Evolutionary conservation across 148 eudicot genomes (phyloP), one percentile per base, ranked within the genome.

Genomic region (Rheum nobile): DNA sequence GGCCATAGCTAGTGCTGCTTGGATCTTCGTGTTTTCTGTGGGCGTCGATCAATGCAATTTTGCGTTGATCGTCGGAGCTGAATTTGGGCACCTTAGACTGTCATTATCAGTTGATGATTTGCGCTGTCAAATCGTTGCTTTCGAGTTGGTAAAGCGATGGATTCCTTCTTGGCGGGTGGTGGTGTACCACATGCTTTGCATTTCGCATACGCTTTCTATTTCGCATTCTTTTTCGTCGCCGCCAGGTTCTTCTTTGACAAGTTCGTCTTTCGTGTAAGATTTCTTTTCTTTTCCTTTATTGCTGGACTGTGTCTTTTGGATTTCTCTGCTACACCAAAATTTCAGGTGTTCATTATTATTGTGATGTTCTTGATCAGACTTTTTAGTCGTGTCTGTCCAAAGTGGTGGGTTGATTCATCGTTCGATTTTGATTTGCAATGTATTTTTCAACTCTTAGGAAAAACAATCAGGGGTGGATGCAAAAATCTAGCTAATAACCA

Each of bases 231-330:
- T 68, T 90, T 91, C 68, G 83, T 84, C 39, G 85, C 78, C 48
- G 96, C 86, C 46, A 85, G 98, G 75, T 88, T 88, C 74, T 57
- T 89, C 73, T 88, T 91, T 50, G 96, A 94, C 77, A 88, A 84
- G 78, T 89, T 84, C 77, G 48, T 94, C 6, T 89, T 84, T 75
- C 93, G 91, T 39, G 98, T 94, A 91, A 84, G 96, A 41, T 70
- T 82, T 72, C 21, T 28, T 26, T 12, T 11, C 10, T 22, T 52
- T 19, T 24, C n/a, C 24, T 16, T 12, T 37, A 12, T 67, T 42
- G 21, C 21, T 75, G n/a, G 9, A 32, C 17, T 13, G 11, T 26
- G 34, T 29, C n/a, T 2, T 28, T 22, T n/a, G 44, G 19, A 13
- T 47, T 54, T 22, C 63, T 41, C 63, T 54, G 63, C 63, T 54